These are phyloP conservation scores for Fusarium metavorans DNA, from an alignment of 2,329 filamentous ascomycete species.

Conservation along the genomic window DNA sequence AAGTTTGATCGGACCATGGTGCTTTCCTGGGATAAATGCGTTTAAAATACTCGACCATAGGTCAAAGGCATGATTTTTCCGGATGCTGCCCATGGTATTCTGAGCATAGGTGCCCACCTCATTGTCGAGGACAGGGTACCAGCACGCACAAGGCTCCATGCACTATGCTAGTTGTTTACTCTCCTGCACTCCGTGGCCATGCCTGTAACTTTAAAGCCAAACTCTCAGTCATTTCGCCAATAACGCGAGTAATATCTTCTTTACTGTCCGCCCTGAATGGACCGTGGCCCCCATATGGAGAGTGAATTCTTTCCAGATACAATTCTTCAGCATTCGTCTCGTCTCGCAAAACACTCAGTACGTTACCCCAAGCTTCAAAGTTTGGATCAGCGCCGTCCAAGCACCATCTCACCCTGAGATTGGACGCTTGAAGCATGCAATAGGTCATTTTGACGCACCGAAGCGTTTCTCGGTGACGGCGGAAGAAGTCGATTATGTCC, in stretches of 20 bases:
- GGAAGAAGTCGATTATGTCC: background rate
- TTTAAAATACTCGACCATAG: background rate
- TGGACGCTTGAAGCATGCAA: background rate
- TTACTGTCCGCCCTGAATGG: background rate
- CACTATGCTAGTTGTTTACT: background rate
- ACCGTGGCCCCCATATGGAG: background rate
- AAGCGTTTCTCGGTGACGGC: background rate
- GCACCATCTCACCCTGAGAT: background rate
- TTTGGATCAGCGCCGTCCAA: background rate
- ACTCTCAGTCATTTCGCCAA: background rate
- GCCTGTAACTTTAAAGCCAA: background rate
- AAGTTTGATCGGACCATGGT: too few relatives aligned
- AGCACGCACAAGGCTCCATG: background rate
- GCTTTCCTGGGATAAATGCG: too few relatives aligned
- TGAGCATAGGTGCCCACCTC: background rate
- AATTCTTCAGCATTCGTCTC: background rate
- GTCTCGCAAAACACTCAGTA: background rate
- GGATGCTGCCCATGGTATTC: background rate
- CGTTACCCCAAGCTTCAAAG: background rate
- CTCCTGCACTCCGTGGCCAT: background rate
- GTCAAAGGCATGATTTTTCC: background rate
- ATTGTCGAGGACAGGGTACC: background rate
- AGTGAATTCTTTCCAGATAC: background rate
- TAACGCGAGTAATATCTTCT: background rate
- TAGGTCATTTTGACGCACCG: background rate